Base-by-base conservation (phyloP, 257 asterid genomes). In the Striga asiatica region DNA sequence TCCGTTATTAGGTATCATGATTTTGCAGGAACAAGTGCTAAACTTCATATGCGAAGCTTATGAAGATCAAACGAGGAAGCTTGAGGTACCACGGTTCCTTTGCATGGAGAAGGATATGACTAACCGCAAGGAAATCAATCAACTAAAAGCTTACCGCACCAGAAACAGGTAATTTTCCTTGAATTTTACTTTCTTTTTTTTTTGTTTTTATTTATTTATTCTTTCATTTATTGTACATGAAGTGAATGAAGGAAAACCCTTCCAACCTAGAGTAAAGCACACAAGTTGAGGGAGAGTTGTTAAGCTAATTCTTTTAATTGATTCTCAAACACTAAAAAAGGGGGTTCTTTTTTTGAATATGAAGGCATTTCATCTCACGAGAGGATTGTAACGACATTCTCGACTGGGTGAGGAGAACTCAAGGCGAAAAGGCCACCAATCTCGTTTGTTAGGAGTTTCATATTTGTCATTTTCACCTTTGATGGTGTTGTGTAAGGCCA, bases 361-460 rank as follows among this genome's bases (percentile, higher is more conserved):
- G 56, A 70, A 91, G 98, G 87, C 93, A 75, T 66, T 91, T 84
- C 63, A 47, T 67, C 57, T 50, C 78, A 14, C 72, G 69, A 14
- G 87, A 84, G 23, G 94, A 91, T 72, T 76, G 85, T 52, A 48
- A 58, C 31, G 67, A 70, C 42, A 63, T 87, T 66, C 65, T 91
- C 39, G 86, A 91, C 29, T 82, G 97, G 97, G 82, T 91, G 76
- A 71, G 63, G 67, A 68, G 34, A 67, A 67, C 66, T n/a, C 78
- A 75, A 62, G 66, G 67, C 47, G 64, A 76, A 60, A 61, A 77
- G 58, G 45, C 72, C 27, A 20, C 75, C 19, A 11, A 54, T 54
- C 24, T 73, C 8, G 11, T 56, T 42, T 35, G 60, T 61, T 71
- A 57, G 58, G n/a, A n/a, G n/a, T n/a, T n/a, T n/a, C n/a, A n/a